Percentiles rank a stretch among this genome's conserved stretches.
phyloP scores from a whole-genome alignment of 1,284 basidiomycete genomes.

The Sanghuangporus baumii region DNA sequence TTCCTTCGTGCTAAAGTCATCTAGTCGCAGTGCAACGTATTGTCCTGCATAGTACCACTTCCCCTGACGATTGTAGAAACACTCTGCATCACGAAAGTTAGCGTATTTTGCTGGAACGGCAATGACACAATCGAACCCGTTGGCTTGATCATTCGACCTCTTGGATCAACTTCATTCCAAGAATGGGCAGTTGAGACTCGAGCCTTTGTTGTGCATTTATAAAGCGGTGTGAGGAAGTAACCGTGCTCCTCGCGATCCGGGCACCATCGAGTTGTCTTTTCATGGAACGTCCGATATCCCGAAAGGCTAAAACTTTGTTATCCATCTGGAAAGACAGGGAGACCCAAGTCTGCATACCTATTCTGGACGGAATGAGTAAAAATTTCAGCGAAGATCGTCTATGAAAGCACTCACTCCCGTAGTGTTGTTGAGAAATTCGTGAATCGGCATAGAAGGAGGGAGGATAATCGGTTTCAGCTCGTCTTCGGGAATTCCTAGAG shows the following conservation, averaged over 20 bases:
- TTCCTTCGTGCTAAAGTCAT: constrained; percentile 57
- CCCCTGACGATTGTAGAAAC: constrained; percentile 71
- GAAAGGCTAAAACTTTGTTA: constrained; percentile 39
- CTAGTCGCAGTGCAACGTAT: constrained; percentile 59
- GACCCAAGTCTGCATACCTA: constrained; percentile 35
- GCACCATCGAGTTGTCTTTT: constrained; percentile 67
- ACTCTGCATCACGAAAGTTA: constrained; percentile 40
- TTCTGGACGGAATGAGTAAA: constrained; percentile 39
- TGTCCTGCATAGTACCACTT: constrained; percentile 78
- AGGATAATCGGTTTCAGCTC: constrained; percentile 61
- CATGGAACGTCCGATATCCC: constrained; percentile 60
- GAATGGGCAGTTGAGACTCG: constrained; percentile 66
- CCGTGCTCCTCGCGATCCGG: constrained; percentile 75
- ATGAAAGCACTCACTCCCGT: constrained; percentile 42
- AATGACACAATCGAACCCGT: constrained; percentile 41
- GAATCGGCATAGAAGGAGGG: constrained; percentile 53
- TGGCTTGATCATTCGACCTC: constrained; percentile 49
- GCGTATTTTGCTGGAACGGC: neutral
- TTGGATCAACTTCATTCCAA: constrained; percentile 57
- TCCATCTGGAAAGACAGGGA: constrained; percentile 8
- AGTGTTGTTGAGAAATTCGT: constrained; percentile 61
- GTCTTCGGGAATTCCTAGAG: constrained; percentile 53
- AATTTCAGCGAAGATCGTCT: constrained; percentile 3
- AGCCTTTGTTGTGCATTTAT: constrained; percentile 72
- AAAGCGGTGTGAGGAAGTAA: constrained; percentile 62